Evolutionary conservation across 148 eudicot genomes (phyloP), one percentile per base, ranked within the genome.

Genomic region (Amaranthus palmeri): DNA sequence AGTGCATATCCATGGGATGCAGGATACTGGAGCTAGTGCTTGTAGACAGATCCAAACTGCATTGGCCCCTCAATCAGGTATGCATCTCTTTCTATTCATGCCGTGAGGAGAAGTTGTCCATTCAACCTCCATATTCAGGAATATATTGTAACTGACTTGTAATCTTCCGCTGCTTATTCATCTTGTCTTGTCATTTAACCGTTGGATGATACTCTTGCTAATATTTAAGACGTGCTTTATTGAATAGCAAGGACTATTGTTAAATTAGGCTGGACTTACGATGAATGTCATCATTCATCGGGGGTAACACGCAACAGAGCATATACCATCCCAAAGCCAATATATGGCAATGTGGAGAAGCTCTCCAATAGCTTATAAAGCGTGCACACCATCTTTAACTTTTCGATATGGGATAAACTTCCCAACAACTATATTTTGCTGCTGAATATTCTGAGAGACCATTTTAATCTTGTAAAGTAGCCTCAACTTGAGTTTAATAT

Each of bases 31-130:
- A 44, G 72, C 36, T 55, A 43, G 57, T 51, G 67, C 56, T 75
- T 25, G 25, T 42, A 77, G 80, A 64, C 86, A 77, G 69, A 72
- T 47, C 65, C 74, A 79, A 40, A 52, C 73, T 14, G 50, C 77
- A 61, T 61, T 77, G 57, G 54, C 76, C 17, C 74, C 56, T 61
- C 81, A 74, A 54, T 68, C 75, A 54, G 86, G 92, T 88, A 85
- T 6, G 62, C 60, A 17, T 71, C 74, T 59, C 10, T 67, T 67
- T 18, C 14, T 57, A 45, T 6, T 53, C 7, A 14, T 47, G 13
- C 10, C 44, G 12, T 17, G 69, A 49, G 10, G 7, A 9, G 4
- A 8, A 43, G 42, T 10, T 44, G 60, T 42, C 3, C 10, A 18
- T 61, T 41, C 10, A 0, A 49, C 12, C 51, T 46, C 60, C 36